These are phyloP conservation scores for Myxozyma geophila DNA, from an alignment of 805 yeast genomes.

Conservation along the genomic window DNA sequence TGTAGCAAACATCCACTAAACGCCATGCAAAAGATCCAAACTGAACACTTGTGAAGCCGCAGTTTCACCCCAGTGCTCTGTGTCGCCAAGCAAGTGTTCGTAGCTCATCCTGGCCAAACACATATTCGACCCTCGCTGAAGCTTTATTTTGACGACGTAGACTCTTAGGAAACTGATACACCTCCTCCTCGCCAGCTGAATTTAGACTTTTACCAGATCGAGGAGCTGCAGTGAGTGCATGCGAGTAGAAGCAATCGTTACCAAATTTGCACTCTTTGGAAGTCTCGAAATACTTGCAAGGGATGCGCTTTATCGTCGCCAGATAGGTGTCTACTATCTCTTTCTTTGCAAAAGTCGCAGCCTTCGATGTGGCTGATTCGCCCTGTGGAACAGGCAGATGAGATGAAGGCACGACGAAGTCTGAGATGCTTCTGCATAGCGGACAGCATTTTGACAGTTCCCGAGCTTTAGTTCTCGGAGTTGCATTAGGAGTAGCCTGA, in stretches of 20 bases:
- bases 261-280: constrained; percentile 20
- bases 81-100: no score
- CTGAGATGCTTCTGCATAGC: constrained; percentile 28
- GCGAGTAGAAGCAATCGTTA: constrained; percentile 31
- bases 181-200: not conserved
- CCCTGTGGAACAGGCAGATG: constrained; percentile 3
- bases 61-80: no score
- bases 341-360: constrained; percentile 12
- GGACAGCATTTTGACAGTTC: constrained; percentile 27
- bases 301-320: constrained; percentile 23
- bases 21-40: no score
- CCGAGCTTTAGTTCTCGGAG: not conserved
- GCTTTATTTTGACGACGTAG: not conserved
- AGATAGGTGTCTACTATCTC: constrained; percentile 22
- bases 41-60: no score
- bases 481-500: not conserved
- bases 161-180: not conserved
- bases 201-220: not conserved
- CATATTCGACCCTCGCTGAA: not conserved
- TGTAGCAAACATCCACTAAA: no score
- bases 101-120: not conserved
- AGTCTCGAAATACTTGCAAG: constrained; percentile 27
- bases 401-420: constrained; percentile 29
- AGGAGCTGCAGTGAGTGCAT: not conserved
- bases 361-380: not conserved